Base-by-base conservation (phyloP, 177 flowering plant genomes). In the Vitis hybrid region DNA sequence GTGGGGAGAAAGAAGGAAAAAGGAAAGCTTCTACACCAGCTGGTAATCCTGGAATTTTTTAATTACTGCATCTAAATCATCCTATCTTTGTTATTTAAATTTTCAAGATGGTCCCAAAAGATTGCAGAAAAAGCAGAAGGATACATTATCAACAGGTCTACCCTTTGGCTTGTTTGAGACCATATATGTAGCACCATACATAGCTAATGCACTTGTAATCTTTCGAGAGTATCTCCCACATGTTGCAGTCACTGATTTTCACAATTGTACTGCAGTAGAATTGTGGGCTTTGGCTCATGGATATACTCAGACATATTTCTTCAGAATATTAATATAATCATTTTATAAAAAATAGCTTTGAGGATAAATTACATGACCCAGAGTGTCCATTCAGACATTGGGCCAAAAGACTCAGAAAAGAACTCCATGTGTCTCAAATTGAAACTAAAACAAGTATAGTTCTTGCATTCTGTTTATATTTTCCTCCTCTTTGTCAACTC, bases 21-120 rank as follows among this genome's bases (percentile, higher is more conserved):
- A 56, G 26, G 73, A 56, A 63, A 69, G 51, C 74, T 67, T 60
- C 14, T 17, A 15, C 26, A 59, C 59, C 70, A 19, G 64, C 50
- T 64, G 70, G 61, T 15, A 45, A 30, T 32, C 15, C 40, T 56
- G 17, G 48, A 56, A 13, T n/a, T 19, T 45, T 65, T 55, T 21
- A 49, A 57, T 58, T 34, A 34, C 40, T 40, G 45, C 45, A 40
- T 7, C 45, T 40, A 40, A 40, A 70, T 65, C 63, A 60, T 40
- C 17, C 32, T 62, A 56, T 56, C 62, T 21, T 62, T 60, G 57
- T 17, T 55, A 21, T 50, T 30, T 52, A 68, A 70, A 64, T 48
- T 56, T 60, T 21, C 30, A 52, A 58, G 70, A 17, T 69, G 62
- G 49, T 50, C 60, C 68, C 34, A 50, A 63, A 68, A 63, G 48